These are phyloP conservation scores for Protostelium mycophagum DNA, from an alignment of 78 protist species.

Conservation along the genomic window DNA sequence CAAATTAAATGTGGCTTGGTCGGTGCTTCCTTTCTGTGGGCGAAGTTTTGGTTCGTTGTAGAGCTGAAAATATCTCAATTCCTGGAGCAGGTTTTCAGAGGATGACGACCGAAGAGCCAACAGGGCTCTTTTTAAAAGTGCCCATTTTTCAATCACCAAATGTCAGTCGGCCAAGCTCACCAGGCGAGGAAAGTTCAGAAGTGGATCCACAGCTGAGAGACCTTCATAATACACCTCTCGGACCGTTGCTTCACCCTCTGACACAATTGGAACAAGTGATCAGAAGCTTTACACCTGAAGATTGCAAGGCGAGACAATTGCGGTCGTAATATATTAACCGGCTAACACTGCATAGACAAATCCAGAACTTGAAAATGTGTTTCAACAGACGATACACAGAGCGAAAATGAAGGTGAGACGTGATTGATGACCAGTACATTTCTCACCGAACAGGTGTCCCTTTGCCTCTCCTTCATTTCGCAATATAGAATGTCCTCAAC, in stretches of 20 bases:
- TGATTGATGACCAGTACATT: not conserved
- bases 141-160: too few species aligned
- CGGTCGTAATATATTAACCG: not conserved
- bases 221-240: not conserved
- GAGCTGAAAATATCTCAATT: too few species aligned
- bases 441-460: not conserved
- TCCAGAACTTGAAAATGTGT: too few species aligned
- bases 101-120: too few species aligned
- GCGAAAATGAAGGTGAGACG: not conserved
- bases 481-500: not conserved
- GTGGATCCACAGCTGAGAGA: not conserved
- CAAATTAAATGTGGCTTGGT: too few species aligned
- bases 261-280: not conserved
- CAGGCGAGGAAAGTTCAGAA: too few species aligned
- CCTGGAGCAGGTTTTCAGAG: too few species aligned
- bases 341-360: not conserved
- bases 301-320: not conserved
- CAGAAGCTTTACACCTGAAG: not conserved
- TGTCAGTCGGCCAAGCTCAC: too few species aligned
- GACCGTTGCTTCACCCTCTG: not conserved
- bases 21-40: too few species aligned
- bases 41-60: too few species aligned
- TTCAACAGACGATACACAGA: not conserved
- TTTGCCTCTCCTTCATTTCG: not conserved
- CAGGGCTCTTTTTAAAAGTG: too few species aligned